A percentile compares a stretch with the other conserved stretches of the same genome.
These are phyloP conservation scores for Tetrapisispora pingtungensis DNA, from an alignment of 805 yeast species.

Conservation along the genomic window DNA sequence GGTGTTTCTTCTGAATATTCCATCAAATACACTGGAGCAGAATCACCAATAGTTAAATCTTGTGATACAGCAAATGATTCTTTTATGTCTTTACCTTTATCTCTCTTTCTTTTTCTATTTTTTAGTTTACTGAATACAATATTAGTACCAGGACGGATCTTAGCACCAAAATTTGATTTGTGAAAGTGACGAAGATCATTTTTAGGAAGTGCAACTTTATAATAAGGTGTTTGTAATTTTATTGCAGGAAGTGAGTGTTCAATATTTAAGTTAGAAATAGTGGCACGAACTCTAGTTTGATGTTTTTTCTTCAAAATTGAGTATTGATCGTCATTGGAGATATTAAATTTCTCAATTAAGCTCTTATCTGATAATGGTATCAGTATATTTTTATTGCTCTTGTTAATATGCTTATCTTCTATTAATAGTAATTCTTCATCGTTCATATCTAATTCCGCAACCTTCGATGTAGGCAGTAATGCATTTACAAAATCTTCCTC, in stretches of 20 bases:
- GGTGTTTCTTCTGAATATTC: conserved; percentile 92
- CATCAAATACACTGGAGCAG: conserved; percentile 63
- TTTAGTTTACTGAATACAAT: conserved; percentile 70
- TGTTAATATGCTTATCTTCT: conserved; percentile 8
- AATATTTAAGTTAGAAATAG: conserved; percentile 79
- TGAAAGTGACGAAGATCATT: conserved; percentile 70
- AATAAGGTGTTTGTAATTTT: conserved; percentile 81
- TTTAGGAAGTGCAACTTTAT: conserved; percentile 63
- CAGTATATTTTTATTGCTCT: conserved; percentile 4
- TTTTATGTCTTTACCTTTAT: conserved; percentile 68
- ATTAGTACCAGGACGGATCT: conserved; percentile 65
- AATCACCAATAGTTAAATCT: conserved; percentile 78
- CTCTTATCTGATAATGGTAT: conserved; percentile 44
- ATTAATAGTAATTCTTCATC: conserved; percentile 73
- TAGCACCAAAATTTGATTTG: conserved; percentile 51
- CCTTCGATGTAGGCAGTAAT: conserved; percentile 26
- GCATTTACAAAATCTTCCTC: conserved; percentile 72
- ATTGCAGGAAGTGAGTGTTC: conserved; percentile 88
- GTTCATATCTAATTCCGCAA: conserved; percentile 58
- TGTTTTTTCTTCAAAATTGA: conserved; percentile 75
- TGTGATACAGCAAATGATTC: conserved; percentile 62
- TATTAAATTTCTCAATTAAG: conserved; percentile 55
- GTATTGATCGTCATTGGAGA: conserved; percentile 83
- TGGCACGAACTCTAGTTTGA: conserved; percentile 85
- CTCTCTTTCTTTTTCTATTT: conserved; percentile 76